These are phyloP conservation scores for Leucogyrophana mollusca DNA, from an alignment of 768 basidiomycete genomes.

Conservation along the genomic window DNA sequence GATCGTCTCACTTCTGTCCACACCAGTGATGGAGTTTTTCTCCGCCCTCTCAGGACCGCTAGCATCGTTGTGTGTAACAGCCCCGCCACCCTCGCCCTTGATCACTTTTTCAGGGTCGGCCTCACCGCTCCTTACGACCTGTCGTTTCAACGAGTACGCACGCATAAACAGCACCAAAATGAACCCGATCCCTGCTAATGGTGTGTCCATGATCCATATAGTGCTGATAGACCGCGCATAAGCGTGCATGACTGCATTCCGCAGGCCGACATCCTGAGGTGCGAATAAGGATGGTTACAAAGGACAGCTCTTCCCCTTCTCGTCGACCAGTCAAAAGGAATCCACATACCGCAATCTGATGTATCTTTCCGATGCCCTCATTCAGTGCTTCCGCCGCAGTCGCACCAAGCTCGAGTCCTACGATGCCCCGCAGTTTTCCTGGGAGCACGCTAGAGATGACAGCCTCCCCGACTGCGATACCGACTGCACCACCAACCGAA, in stretches of 20 bases:
- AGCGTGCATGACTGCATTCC: constrained; percentile 53
- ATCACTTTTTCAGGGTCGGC: constrained; percentile 6
- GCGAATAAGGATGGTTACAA: no score
- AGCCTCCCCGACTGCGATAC: constrained; percentile 70
- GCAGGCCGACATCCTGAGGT: constrained; percentile 46
- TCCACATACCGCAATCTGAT: constrained; percentile 25
- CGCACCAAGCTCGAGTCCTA: constrained; percentile 33
- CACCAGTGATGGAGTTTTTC: no score
- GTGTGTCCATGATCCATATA: constrained; percentile 68
- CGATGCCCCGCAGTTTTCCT: constrained; percentile 31
- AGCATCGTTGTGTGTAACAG: constrained; percentile 29
- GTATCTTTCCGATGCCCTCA: constrained; percentile 44
- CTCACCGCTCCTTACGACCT: constrained; percentile 36
- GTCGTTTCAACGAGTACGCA: constrained; percentile 57
- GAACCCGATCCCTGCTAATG: constrained; percentile 52
- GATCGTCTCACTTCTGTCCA: no score
- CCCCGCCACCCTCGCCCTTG: constrained; percentile 10
- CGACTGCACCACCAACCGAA: constrained; percentile 73
- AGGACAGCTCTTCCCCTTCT: no score
- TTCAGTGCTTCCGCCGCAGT: constrained; percentile 43
- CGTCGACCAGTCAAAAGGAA: no score
- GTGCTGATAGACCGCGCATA: constrained; percentile 59
- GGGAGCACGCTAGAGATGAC: constrained; percentile 59
- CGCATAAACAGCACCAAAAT: constrained; percentile 52
- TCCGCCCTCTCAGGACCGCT: constrained; percentile 14